Conservation (phyloP, 1,284 basidiomycete species). For the Xerocomus amazonicus region DNA sequence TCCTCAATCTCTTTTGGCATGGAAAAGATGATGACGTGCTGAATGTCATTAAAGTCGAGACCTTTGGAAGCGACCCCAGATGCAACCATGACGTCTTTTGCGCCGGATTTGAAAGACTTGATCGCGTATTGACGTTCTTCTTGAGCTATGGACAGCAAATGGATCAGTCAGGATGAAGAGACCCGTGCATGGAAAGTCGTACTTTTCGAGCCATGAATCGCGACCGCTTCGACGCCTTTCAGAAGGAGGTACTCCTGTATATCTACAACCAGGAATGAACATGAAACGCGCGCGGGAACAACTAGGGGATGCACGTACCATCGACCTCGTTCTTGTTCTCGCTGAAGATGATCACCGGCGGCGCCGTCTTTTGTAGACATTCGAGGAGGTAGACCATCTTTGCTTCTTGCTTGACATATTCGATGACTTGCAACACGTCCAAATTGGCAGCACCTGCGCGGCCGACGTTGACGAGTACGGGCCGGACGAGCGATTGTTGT, state of each 20-base stretch:
- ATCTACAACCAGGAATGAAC: constrained; percentile 47
- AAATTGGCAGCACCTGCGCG: constrained; percentile 97
- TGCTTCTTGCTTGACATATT: constrained; percentile 98
- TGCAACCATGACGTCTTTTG: constrained; percentile 99
- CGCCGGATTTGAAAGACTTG: constrained; percentile 93
- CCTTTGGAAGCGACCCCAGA: constrained; percentile 97
- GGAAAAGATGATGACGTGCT: constrained; percentile 95
- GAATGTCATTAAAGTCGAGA: constrained; percentile 97
- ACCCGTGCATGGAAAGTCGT: constrained; percentile 23
- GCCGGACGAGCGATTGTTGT: constrained; percentile 88
- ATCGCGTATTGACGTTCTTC: constrained; percentile 99
- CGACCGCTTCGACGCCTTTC: constrained; percentile 97
- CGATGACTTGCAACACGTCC: constrained; percentile 96
- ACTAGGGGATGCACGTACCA: constrained; percentile 50
- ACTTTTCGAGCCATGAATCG: constrained; percentile 98
- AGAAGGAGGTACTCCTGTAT: constrained; percentile 97
- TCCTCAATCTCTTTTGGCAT: constrained; percentile 99
- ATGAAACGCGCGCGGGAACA: neutral
- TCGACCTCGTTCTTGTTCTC: constrained; percentile 99
- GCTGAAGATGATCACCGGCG: constrained; percentile 96
- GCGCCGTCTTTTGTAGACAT: constrained; percentile 97
- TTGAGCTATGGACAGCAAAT: constrained; percentile 58
- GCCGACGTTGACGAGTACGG: constrained; percentile 95
- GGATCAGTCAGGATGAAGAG: neutral
- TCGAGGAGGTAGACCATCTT: constrained; percentile 99